These are phyloP conservation scores for Phialocephala sp. DNA, from an alignment of 2,329 filamentous ascomycete species.

Conservation along the genomic window DNA sequence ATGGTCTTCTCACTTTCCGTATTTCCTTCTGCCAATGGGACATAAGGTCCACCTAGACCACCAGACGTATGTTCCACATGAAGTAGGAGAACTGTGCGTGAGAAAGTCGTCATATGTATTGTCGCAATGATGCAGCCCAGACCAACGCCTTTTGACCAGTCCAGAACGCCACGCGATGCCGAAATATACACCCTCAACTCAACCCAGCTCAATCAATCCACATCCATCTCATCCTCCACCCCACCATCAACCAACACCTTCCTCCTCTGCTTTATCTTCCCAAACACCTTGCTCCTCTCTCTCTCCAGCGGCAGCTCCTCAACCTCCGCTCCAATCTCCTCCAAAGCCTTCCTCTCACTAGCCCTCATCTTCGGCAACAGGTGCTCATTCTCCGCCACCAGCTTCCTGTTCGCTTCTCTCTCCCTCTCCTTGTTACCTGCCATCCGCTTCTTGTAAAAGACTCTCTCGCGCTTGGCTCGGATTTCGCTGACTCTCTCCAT, in stretches of 20 bases:
- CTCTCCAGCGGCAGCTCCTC: slow-evolving; percentile 58
- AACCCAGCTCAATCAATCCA: slow-evolving; percentile 47
- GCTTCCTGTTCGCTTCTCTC: slow-evolving; percentile 79
- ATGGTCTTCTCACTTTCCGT: not conserved
- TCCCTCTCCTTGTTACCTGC: slow-evolving; percentile 85
- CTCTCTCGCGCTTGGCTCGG: slow-evolving; percentile 79
- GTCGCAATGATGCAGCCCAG: slow-evolving; percentile 14
- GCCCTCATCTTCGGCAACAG: slow-evolving; percentile 77
- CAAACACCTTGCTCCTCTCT: slow-evolving; percentile 45
- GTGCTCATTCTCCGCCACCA: slow-evolving; percentile 92
- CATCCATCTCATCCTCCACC: slow-evolving; percentile 56
- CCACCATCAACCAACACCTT: slow-evolving; percentile 46
- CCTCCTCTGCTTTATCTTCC: slow-evolving; percentile 49
- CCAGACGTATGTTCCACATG: not conserved
- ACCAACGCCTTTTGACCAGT: slow-evolving; percentile 23
- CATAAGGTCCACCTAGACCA: not conserved
- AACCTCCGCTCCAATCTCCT: slow-evolving; percentile 53
- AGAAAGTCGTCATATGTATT: slow-evolving; percentile 4
- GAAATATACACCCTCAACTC: slow-evolving; percentile 8
- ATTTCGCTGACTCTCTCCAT: slow-evolving; percentile 94
- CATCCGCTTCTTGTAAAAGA: slow-evolving; percentile 95
- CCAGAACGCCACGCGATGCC: slow-evolving; percentile 27
- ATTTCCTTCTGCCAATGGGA: not conserved
- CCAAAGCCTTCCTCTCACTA: slow-evolving; percentile 64
- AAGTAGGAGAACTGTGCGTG: not conserved